A percentile compares a stretch with the other conserved stretches of the same genome.
These are phyloP conservation scores for Passiflora organensis DNA, from an alignment of 345 rosid species.

Conservation along the genomic window DNA sequence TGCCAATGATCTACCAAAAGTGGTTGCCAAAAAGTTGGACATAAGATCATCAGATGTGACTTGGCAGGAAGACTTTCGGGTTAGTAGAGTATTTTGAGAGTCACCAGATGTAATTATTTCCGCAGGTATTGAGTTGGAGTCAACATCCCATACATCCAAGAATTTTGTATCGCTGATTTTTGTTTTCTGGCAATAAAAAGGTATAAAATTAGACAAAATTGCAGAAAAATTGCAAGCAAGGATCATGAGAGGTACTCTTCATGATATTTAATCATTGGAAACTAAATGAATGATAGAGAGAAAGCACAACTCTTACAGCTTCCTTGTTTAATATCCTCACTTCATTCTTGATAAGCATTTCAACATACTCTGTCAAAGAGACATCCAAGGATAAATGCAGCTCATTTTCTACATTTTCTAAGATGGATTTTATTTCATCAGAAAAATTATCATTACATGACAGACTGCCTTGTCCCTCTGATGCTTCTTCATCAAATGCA, in stretches of 20 bases:
- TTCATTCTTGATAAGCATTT: slow-evolving; percentile 50
- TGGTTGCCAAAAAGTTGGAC: slow-evolving; percentile 34
- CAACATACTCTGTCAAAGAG: slow-evolving; percentile 39
- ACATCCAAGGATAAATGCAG: slow-evolving; percentile 50
- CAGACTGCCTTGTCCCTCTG: slow-evolving; percentile 22
- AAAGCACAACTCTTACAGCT: slow-evolving; percentile 4
- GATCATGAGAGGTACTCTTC: background rate
- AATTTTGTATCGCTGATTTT: slow-evolving; percentile 3
- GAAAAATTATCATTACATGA: too few species aligned
- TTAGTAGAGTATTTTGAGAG: slow-evolving; percentile 26
- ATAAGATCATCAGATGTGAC: slow-evolving; percentile 30
- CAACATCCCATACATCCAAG: slow-evolving; percentile 22
- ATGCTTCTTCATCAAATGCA: slow-evolving; percentile 16
- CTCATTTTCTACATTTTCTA: slow-evolving; percentile 52
- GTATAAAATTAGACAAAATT: background rate
- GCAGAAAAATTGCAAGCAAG: background rate
- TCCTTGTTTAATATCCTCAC: slow-evolving; percentile 38
- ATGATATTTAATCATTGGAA: background rate
- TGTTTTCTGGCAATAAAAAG: slow-evolving; percentile 19
- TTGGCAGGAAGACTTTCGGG: slow-evolving; percentile 21
- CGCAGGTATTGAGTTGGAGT: slow-evolving; percentile 19
- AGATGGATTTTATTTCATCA: slow-evolving; percentile 32
- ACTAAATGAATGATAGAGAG: background rate
- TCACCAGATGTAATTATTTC: too few species aligned
- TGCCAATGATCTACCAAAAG: slow-evolving; percentile 37